These are phyloP conservation scores for Morella rubra DNA, from an alignment of 306 rosid genomes.

Conservation along the genomic window DNA sequence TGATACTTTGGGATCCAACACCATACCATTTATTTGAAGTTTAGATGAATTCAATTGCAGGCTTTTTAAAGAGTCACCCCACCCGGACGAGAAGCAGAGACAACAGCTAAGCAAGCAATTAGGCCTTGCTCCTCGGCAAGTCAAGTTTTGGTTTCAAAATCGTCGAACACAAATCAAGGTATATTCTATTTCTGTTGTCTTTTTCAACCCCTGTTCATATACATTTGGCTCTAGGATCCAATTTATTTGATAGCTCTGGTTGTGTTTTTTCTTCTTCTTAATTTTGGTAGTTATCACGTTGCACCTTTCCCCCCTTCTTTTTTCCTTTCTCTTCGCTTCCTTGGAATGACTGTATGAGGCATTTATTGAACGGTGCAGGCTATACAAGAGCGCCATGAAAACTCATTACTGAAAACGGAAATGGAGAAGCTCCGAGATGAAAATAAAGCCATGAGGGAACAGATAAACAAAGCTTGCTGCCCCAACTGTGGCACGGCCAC, in stretches of 20 bases:
- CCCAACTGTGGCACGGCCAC: slow-evolving; percentile 83
- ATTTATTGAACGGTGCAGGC: slow-evolving; percentile 44
- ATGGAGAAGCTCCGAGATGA: slow-evolving; percentile 84
- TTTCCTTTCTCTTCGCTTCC: not conserved
- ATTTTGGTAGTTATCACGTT: not conserved
- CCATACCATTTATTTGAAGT: not conserved
- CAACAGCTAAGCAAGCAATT: slow-evolving; percentile 89
- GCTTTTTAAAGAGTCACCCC: slow-evolving; percentile 94
- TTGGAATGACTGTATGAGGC: too few relatives aligned
- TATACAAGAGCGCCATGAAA: slow-evolving; percentile 96
- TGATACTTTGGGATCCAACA: not conserved
- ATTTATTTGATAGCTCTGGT: not conserved
- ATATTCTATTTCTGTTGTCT: not conserved
- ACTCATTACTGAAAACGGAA: slow-evolving; percentile 77
- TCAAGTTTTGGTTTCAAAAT: slow-evolving; percentile 99
- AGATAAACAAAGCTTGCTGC: slow-evolving; percentile 72
- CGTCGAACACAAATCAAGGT: slow-evolving; percentile 99
- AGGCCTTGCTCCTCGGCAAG: slow-evolving; percentile 95
- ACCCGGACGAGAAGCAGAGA: slow-evolving; percentile 98
- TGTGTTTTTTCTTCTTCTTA: too few relatives aligned
- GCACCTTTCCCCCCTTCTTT: not conserved
- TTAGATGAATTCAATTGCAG: slow-evolving; percentile 40
- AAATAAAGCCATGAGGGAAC: slow-evolving; percentile 66
- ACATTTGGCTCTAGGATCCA: not conserved
- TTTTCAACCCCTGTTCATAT: not conserved